Percentiles rank a stretch among this genome's conserved stretches.
Evolutionary conservation across 108 stramenopile species (phyloP).

Genomic region (Skeletonema grethae): DNA sequence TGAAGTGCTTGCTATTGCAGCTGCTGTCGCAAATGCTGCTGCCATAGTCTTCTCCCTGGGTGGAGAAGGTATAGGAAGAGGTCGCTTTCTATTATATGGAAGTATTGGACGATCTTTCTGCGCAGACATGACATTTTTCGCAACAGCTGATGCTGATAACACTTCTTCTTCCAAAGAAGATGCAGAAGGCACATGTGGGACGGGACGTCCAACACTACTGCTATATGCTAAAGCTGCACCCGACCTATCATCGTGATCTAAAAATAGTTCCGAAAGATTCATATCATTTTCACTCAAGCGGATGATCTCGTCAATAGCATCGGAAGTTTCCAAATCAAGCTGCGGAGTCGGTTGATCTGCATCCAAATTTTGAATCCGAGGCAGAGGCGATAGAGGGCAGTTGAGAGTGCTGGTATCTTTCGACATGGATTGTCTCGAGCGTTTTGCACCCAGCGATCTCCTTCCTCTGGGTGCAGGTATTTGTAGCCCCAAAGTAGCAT

Average conservation of each 20-base stretch:
- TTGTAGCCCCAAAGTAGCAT: slow-evolving; percentile 29
- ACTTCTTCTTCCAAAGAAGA: slow-evolving; percentile 15
- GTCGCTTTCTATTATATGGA: slow-evolving; percentile 38
- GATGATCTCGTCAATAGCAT: slow-evolving; percentile 48
- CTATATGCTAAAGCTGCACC: slow-evolving; percentile 48
- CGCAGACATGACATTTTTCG: slow-evolving; percentile 2
- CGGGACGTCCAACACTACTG: not conserved
- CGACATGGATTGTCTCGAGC: not conserved
- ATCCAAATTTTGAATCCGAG: not conserved
- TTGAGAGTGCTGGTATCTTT: not conserved
- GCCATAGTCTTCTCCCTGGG: not conserved
- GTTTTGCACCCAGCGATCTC: slow-evolving; percentile 16
- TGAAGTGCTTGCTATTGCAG: slow-evolving; percentile 27
- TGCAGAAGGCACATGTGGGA: slow-evolving; percentile 1
- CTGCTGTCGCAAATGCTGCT: slow-evolving; percentile 19
- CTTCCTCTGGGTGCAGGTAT: slow-evolving; percentile 41
- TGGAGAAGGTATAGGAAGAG: slow-evolving; percentile 41
- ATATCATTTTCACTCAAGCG: slow-evolving; percentile 50
- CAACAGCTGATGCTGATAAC: slow-evolving; percentile 35
- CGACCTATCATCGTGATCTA: slow-evolving; percentile 45
- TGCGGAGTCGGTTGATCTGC: not conserved
- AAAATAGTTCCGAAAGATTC: slow-evolving; percentile 55
- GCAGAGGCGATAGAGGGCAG: slow-evolving; percentile 18
- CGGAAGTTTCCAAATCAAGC: slow-evolving; percentile 11
- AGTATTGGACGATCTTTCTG: not conserved